Evolutionary conservation across 768 basidiomycete species (phyloP).

Genomic region (Pilatotrama ljubarskyi): DNA sequence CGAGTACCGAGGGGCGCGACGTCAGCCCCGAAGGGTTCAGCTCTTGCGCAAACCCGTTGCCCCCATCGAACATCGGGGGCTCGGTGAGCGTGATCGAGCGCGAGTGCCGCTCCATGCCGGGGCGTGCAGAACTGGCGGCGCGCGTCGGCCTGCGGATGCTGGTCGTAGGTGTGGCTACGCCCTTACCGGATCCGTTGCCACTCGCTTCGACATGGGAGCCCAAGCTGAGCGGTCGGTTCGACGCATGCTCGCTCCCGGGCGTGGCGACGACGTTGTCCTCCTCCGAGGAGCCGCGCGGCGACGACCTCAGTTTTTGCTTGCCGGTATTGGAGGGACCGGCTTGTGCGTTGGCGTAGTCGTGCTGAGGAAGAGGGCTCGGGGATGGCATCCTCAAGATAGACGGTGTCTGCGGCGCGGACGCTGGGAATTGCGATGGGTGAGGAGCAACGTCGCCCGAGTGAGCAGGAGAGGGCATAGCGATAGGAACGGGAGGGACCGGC

Average conservation of each 20-base stretch:
- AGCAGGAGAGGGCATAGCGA: constrained; percentile 5
- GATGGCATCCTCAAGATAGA: constrained; percentile 7
- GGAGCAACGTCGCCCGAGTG: not conserved
- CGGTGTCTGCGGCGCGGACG: constrained; percentile 5
- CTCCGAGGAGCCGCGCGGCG: constrained; percentile 1
- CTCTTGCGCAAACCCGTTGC: not conserved
- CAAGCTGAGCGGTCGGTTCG: not conserved
- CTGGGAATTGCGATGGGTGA: not conserved
- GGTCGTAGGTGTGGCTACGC: not conserved
- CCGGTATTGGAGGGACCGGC: not conserved
- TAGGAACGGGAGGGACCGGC: constrained; percentile 8
- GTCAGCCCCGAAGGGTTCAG: not conserved
- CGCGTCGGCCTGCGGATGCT: constrained; percentile 10
- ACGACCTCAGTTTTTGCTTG: not conserved
- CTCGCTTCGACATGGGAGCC: not conserved
- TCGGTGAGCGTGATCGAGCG: not conserved
- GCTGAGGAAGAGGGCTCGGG: not conserved
- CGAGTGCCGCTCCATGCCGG: not conserved
- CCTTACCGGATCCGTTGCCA: not conserved
- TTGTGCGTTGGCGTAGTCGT: not conserved
- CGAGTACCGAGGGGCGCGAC: constrained; percentile 16
- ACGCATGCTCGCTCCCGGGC: not conserved
- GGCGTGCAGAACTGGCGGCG: constrained; percentile 7
- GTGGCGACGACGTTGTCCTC: not conserved
- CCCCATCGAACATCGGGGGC: not conserved